Evolutionary conservation across 805 yeast species (phyloP), one percentile per base, ranked within the genome.

Genomic region (baker's yeast (Saccharomyces cerevisiae)): DNA sequence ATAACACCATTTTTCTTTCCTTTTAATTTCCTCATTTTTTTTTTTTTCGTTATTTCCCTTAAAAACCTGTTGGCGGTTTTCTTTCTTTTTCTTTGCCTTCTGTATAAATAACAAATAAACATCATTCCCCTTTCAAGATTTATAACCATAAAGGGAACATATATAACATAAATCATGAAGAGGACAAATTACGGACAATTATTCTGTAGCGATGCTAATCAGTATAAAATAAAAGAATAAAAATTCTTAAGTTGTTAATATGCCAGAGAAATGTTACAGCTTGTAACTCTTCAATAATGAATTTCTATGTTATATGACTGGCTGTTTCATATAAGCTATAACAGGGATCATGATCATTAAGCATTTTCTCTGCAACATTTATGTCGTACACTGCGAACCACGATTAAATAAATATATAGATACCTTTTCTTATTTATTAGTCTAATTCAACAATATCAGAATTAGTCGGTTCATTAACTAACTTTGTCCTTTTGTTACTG

Each of bases 371-470:
- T 26, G 27, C 5, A 29, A 29, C 3, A 29, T 36, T 17, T 3
- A 4, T 17, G 8, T 36, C 5, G 22, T 17, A 21, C 8, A 17
- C 1, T 8, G 4, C 4, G 36, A 4, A 8, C n/a, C 2, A 17
- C n/a, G 22, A 10, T 8, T 36, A 8, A 17, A 36, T 36, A 32
- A 13, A 32, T 32, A 36, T 17, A 36, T 36, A 36, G 13, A 31
- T 31, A 14, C 5, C 13, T 1, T 6, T 36, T 6, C 21, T n/a
- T 22, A 24, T 17, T 17, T 1, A 47, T 53, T 48, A 57, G 43
- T 48, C 55, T 32, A 54, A 43, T 26, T 63, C 56, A 4, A 57
- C 50, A 21, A 50, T 51, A 48, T 57, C 68, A 36, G 11, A 36
- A 36, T n/a, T 6, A 2, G 11, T 2, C 2, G 22, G 8, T 17